Percentiles rank a stretch among this genome's conserved stretches.
These are phyloP conservation scores for Rhizopogon rudus DNA, from an alignment of 768 basidiomycete species.

Conservation along the genomic window DNA sequence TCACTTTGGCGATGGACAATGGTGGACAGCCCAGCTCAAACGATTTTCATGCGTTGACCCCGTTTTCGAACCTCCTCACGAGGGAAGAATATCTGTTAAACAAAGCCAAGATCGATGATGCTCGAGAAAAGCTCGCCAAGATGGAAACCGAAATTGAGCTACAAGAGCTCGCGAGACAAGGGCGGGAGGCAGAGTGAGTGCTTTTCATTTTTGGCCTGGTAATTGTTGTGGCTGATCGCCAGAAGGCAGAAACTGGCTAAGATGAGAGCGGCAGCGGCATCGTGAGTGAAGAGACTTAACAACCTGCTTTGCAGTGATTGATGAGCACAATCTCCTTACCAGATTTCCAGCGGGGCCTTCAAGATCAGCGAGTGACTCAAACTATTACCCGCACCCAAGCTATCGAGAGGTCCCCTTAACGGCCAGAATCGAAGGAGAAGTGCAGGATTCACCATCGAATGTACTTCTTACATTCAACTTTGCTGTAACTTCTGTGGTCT, in stretches of 20 bases:
- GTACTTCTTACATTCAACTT: background rate
- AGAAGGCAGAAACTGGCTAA: constrained; percentile 17
- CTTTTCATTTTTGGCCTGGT: background rate
- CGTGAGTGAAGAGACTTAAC: background rate
- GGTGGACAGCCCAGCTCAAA: background rate
- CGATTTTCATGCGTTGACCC: background rate
- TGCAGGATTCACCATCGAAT: background rate
- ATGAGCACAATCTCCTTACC: background rate
- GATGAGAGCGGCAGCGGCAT: background rate
- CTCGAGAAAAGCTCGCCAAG: background rate
- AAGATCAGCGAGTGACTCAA: background rate
- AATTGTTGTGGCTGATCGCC: constrained; percentile 1
- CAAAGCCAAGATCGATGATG: background rate
- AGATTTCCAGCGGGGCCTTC: background rate
- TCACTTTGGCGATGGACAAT: background rate
- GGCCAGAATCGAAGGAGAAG: constrained; percentile 29
- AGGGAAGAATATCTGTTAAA: background rate
- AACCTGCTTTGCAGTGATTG: background rate
- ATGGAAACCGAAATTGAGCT: constrained; percentile 19
- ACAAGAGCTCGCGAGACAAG: constrained; percentile 33
- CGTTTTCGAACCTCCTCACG: background rate
- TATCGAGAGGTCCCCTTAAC: constrained; percentile 18
- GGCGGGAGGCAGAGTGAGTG: constrained; percentile 41
- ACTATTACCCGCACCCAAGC: background rate
- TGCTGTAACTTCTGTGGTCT: background rate